Evolutionary conservation across 1,139 yeast genomes (phyloP).

Genomic region (Yamadazyma oceani): DNA sequence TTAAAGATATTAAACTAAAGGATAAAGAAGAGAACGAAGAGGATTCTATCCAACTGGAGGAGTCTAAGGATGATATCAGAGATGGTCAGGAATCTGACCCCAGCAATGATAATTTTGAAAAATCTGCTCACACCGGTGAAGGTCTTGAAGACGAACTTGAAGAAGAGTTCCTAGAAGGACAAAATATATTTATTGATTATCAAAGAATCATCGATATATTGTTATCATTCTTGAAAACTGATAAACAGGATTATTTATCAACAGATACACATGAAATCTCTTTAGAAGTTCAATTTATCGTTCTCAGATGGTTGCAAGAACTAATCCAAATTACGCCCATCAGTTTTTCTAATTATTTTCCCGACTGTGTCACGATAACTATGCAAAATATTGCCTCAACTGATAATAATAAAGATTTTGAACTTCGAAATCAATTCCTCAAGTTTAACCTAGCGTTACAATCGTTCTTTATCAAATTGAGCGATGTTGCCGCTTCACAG

Average conservation of each 20-base stretch:
- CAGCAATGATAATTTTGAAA: conserved; percentile 4
- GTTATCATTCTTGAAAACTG: conserved; percentile 69
- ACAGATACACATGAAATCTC: conserved; percentile 49
- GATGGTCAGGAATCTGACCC: neutral
- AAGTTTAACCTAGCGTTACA: conserved; percentile 39
- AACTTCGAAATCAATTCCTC: conserved; percentile 38
- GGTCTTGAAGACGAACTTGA: conserved; percentile 20
- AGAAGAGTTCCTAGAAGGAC: conserved; percentile 71
- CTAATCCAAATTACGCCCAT: conserved; percentile 74
- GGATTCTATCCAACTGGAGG: conserved; percentile 15
- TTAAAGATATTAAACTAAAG: conserved; percentile 16
- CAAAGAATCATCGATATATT: conserved; percentile 78
- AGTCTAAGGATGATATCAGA: conserved; percentile 7
- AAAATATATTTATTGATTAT: conserved; percentile 80
- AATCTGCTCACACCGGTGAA: conserved; percentile 14
- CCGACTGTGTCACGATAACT: conserved; percentile 41
- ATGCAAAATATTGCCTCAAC: conserved; percentile 39
- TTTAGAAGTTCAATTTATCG: conserved; percentile 77
- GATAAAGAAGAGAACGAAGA: conserved; percentile 16
- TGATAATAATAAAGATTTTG: conserved; percentile 40
- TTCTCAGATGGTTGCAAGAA: conserved; percentile 80
- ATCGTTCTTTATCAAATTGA: conserved; percentile 31
- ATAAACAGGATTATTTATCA: conserved; percentile 28
- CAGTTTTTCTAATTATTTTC: conserved; percentile 64
- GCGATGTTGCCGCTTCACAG: conserved; percentile 16